phyloP scores from a whole-genome alignment of 108 stramenopile species.

The Heterococcus sp. region DNA sequence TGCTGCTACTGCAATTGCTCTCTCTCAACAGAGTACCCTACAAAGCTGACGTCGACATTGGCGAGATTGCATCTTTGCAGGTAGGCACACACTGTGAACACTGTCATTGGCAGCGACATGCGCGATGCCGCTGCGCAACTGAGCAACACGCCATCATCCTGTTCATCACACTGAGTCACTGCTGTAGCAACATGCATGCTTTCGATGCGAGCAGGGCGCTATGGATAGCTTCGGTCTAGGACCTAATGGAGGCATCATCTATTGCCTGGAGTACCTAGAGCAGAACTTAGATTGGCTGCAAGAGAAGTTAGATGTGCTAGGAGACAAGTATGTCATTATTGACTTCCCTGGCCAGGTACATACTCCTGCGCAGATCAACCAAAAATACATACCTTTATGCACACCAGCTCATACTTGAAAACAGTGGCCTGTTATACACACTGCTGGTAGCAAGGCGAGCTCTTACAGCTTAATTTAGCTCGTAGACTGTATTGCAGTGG shows the following conservation, averaged over 20 bases:
- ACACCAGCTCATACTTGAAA: no score
- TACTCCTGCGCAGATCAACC: no score
- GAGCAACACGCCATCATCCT: no score
- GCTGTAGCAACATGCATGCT: no score
- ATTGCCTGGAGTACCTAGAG: conserved; percentile 91
- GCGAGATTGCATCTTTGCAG: conserved; percentile 48
- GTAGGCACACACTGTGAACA: conserved; percentile 9
- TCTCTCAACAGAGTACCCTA: conserved; percentile 52
- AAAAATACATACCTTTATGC: no score
- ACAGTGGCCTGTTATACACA: no score
- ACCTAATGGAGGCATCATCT: conserved; percentile 89
- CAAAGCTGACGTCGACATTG: conserved; percentile 38
- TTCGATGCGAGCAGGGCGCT: no score
- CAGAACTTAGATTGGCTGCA: conserved; percentile 60
- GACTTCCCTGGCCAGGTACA: conserved; percentile 90
- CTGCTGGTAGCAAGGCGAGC: no score
- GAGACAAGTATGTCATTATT: conserved; percentile 73
- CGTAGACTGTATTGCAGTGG: no score
- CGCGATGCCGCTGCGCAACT: not conserved
- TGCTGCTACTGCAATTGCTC: no score
- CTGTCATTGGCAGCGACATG: not conserved
- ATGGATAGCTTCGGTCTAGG: conserved; percentile 85
- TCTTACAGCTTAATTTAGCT: no score
- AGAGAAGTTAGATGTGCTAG: conserved; percentile 34
- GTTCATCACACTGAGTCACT: no score